Base-by-base conservation (phyloP, 257 asterid genomes). In the Solanum neorickii region DNA sequence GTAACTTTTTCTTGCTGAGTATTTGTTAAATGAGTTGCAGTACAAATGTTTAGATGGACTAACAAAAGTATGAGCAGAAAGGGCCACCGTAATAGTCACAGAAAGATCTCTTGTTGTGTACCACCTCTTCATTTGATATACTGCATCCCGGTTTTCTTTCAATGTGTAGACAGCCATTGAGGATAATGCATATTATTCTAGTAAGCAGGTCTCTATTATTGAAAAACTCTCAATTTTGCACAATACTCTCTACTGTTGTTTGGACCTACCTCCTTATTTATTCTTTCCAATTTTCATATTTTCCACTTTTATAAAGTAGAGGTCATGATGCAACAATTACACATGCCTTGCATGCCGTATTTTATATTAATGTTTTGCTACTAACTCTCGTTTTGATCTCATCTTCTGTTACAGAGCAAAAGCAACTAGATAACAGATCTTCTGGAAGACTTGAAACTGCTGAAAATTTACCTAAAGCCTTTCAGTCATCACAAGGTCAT, bases 321-420 rank as follows among this genome's bases (percentile, higher is more conserved):
- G 76, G 41, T 31, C 76, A 16, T 31, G 77, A 70, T 70, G 77
- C 42, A 31, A 70, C n/a, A 70, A 16, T 70, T 7, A 70, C 42
- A 33, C 77, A 15, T 18, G 44, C 78, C 47, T 73, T 21, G 16
- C 27, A 20, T 74, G 83, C 35, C 11, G 29, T 29, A 21, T 80
- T 29, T 47, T 11, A 16, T 49, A n/a, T 80, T 49, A 49, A 29
- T 49, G 11, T 49, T 16, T 47, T 49, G 27, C 85, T 49, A 27
- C 15, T 65, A 9, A 16, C 68, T 16, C 21, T 46, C 83, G 31
- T 15, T 49, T 41, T 89, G 46, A 27, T 35, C 83, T 76, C 44
- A 12, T 49, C 83, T 87, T 44, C 44, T 86, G 86, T 92, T 89
- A 62, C 93, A 92, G 96, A 85, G 66, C 56, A 75, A 76, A 74